A percentile compares a stretch with the other conserved stretches of the same genome.
phyloP scores from a whole-genome alignment of 2,329 filamentous ascomycete genomes.

The Teratosphaeria pseudoeucalypti region DNA sequence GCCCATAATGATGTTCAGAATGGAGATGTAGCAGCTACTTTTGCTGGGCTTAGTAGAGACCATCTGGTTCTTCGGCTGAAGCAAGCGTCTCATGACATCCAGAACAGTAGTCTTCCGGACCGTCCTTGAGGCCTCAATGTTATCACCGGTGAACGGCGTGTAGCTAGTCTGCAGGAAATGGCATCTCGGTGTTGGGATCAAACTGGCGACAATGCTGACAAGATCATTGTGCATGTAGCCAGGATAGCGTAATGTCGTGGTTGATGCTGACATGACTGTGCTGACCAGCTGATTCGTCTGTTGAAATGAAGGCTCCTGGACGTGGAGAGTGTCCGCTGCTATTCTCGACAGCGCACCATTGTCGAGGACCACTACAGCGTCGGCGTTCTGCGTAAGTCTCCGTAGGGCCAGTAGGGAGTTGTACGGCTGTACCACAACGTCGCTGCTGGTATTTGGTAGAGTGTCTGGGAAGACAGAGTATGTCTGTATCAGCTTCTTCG shows the following conservation, averaged over 20 bases:
- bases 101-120: slow-evolving; percentile 96
- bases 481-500: slow-evolving; percentile 98
- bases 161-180: slow-evolving; percentile 99
- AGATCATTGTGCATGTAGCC: slow-evolving; percentile 99
- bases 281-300: slow-evolving; percentile 93
- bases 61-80: slow-evolving; percentile 99
- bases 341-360: slow-evolving; percentile 91
- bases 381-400: slow-evolving; percentile 85
- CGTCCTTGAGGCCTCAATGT: slow-evolving; percentile 92
- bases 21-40: slow-evolving; percentile 98
- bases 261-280: slow-evolving; percentile 98
- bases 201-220: slow-evolving; percentile 86
- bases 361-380: slow-evolving; percentile 93
- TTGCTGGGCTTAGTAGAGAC: slow-evolving; percentile 91
- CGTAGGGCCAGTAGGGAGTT: slow-evolving; percentile 92
- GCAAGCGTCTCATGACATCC: slow-evolving; percentile 88
- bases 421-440: slow-evolving; percentile 96
- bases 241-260: slow-evolving; percentile 89
- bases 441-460: slow-evolving; percentile 55
- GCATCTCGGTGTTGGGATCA: slow-evolving; percentile 91
- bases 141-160: slow-evolving; percentile 92
- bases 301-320: slow-evolving; percentile 90
- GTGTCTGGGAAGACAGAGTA: slow-evolving; percentile 98
- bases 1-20: slow-evolving; percentile 96
- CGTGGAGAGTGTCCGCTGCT: slow-evolving; percentile 84